Percentiles rank a stretch among this genome's conserved stretches.
These are phyloP conservation scores for Pogostemon cablin DNA, from an alignment of 257 asterid genomes.

Conservation along the genomic window DNA sequence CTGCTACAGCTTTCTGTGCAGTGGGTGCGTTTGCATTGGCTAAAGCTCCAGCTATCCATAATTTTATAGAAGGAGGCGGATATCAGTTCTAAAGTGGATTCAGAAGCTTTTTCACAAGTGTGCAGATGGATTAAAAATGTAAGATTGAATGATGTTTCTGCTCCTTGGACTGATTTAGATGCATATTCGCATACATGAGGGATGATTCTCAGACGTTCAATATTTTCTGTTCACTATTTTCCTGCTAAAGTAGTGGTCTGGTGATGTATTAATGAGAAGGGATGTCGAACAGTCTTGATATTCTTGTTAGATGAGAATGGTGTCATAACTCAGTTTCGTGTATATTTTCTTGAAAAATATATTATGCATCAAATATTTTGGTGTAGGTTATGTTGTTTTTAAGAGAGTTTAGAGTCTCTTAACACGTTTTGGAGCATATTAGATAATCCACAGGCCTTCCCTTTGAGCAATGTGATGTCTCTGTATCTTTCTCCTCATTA, in stretches of 20 bases:
- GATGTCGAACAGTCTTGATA: not conserved
- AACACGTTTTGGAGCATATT: no score
- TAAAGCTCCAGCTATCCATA: not conserved
- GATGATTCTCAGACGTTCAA: not conserved
- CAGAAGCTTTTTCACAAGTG: not conserved
- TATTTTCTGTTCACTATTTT: not conserved
- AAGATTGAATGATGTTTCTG: not conserved
- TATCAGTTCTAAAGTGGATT: not conserved
- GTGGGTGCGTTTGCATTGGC: not conserved
- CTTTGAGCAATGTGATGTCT: not conserved
- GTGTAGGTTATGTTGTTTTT: no score
- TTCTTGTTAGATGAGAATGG: not conserved
- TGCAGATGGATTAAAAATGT: not conserved
- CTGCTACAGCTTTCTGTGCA: not conserved
- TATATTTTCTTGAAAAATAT: no score
- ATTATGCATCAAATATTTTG: no score
- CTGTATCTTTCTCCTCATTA: constrained; percentile 30
- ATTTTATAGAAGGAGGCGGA: not conserved
- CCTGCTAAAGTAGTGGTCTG: not conserved
- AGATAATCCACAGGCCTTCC: constrained; percentile 15
- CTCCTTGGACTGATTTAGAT: not conserved
- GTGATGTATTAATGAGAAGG: not conserved
- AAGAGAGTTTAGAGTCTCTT: no score
- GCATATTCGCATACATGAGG: not conserved
- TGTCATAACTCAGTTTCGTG: no score